Conservation (phyloP, 805 yeast species). For the Yarrowia sp. region DNA sequence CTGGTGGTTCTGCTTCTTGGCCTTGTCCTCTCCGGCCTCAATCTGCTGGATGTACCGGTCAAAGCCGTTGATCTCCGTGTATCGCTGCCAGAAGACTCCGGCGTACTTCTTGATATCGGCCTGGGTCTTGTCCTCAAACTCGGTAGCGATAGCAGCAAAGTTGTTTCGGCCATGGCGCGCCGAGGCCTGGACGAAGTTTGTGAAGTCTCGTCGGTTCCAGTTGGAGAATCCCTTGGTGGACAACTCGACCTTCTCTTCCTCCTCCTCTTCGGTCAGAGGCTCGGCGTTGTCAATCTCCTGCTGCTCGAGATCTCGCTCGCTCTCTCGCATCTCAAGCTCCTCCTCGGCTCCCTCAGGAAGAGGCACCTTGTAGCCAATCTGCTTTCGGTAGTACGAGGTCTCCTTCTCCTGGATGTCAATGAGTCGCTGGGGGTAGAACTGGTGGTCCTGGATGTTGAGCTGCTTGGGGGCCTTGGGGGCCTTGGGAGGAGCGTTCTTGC, state of each 20-base stretch:
- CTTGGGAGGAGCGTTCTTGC: constrained; percentile 49
- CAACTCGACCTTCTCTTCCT: constrained; percentile 66
- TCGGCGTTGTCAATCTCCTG: constrained; percentile 74
- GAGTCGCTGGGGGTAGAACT: constrained; percentile 77
- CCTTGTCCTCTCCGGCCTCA: constrained; percentile 86
- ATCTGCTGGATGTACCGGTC: constrained; percentile 82
- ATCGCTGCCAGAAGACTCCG: constrained; percentile 77
- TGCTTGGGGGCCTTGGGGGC: constrained; percentile 87
- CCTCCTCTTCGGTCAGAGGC: constrained; percentile 80
- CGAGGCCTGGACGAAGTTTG: constrained; percentile 73
- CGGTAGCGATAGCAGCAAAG: constrained; percentile 70
- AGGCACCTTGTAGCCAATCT: constrained; percentile 67
- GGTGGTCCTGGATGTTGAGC: constrained; percentile 82
- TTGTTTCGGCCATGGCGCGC: constrained; percentile 83
- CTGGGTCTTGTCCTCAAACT: constrained; percentile 70
- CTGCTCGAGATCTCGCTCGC: constrained; percentile 63
- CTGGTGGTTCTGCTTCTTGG: constrained; percentile 68
- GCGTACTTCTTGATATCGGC: constrained; percentile 84
- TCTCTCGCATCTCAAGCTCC: constrained; percentile 55
- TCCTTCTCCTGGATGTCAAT: constrained; percentile 81
- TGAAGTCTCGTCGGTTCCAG: constrained; percentile 89
- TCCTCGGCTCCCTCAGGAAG: constrained; percentile 55
- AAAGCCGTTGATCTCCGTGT: constrained; percentile 83
- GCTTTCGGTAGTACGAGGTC: constrained; percentile 75
- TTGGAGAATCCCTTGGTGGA: constrained; percentile 71